A percentile compares a stretch with the other conserved stretches of the same genome.
Conservation (phyloP, 2,329 filamentous ascomycete species). For the Plenodomus tracheiphilus region DNA sequence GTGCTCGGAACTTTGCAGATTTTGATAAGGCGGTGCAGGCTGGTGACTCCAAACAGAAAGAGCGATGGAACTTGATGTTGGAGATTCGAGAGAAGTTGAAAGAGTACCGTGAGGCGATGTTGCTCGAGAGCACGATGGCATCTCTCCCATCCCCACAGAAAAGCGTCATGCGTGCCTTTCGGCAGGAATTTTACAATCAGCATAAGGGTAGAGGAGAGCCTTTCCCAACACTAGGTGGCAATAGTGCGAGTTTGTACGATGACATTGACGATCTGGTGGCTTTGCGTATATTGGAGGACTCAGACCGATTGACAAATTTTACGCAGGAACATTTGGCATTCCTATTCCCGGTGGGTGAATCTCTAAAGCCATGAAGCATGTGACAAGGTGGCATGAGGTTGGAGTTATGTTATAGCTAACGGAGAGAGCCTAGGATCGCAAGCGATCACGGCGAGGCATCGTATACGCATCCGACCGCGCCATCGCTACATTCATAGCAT, state of each 20-base stretch:
- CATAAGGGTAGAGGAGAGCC: background rate
- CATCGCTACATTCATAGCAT: slow-evolving; percentile 12
- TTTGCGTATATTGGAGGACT: slow-evolving; percentile 24
- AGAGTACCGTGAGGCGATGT: slow-evolving; percentile 12
- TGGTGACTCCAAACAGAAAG: slow-evolving; percentile 3
- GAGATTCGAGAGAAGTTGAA: slow-evolving; percentile 3
- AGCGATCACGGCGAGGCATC: slow-evolving; percentile 8
- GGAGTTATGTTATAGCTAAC: background rate
- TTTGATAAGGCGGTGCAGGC: slow-evolving; percentile 1
- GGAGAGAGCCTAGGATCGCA: slow-evolving; percentile 7
- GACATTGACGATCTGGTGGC: slow-evolving; percentile 27
- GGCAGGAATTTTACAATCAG: slow-evolving; percentile 5
- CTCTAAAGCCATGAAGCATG: too few relatives aligned
- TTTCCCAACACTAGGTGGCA: slow-evolving; percentile 10
- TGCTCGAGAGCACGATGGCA: slow-evolving; percentile 11
- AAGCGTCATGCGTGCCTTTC: slow-evolving; percentile 5
- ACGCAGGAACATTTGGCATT: slow-evolving; percentile 24
- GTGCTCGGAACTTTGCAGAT: slow-evolving; percentile 4
- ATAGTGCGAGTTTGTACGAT: slow-evolving; percentile 9
- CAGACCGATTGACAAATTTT: slow-evolving; percentile 31
- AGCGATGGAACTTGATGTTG: slow-evolving; percentile 3
- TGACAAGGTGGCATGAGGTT: background rate
- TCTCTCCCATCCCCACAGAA: slow-evolving; percentile 10
- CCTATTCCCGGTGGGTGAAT: slow-evolving; percentile 13
- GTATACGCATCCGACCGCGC: slow-evolving; percentile 15